Base-by-base conservation (phyloP, 2,329 filamentous ascomycete species). In the Plectosphaerella plurivora region DNA sequence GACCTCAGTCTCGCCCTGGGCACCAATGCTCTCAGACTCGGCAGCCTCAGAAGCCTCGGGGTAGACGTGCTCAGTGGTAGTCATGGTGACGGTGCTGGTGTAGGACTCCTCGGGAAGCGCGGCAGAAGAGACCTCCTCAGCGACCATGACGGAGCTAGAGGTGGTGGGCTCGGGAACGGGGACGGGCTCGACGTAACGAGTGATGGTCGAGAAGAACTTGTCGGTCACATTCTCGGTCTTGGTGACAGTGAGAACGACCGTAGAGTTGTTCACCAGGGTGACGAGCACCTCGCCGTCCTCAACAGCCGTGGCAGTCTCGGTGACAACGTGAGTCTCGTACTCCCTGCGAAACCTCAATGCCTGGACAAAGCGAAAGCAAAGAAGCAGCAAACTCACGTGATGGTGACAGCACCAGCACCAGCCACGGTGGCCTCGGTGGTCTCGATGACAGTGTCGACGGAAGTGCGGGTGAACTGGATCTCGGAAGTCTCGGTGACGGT, bases 1-100 rank as follows among this genome's bases (percentile, higher is more conserved):
- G 47, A 50, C 42, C 16, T 41, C 48, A 41, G 47, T 53, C 2
- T 35, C 37, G 24, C 44, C 36, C 4, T 44, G n/a, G 33, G 42
- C 33, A 22, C 22, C 22, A 22, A 22, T 22, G 22, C 22, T 22
- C 22, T 36, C 24, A 18, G 39, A 36, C 42, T 49, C 24, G 18
- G 36, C 36, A 51, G 35, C 7, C 53, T 53, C 10, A 41, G 49
- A 20, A 14, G 20, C 18, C 52, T 47, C 14, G 49, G 16, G 14
- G 44, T 51, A 12, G 11, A 50, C 37, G 47, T 49, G 46, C 22
- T 51, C 35, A 14, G 53, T 55, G 45, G 42, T 20, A 15, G 51
- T 49, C 11, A 33, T 22, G 12, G 42, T 50, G 22, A 15, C 44
- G 25, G 56, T 57, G 15, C 20, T 42, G 47, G 47, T 36, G 18